Base-by-base conservation (phyloP, 768 basidiomycete genomes). In the Suillus sp. region DNA sequence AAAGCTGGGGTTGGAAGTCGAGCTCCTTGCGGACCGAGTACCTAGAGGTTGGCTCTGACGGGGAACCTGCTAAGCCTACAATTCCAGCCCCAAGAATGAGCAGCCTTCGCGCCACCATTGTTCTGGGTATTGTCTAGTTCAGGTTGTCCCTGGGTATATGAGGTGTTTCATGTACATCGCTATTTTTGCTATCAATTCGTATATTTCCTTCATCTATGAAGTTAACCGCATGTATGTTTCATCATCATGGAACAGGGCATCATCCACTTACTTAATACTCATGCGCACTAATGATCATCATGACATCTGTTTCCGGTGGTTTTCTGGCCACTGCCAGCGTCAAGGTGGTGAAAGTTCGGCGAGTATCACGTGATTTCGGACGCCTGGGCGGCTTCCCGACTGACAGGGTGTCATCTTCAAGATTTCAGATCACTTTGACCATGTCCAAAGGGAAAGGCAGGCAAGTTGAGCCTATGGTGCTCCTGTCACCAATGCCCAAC, bases 1-100 rank as follows among this genome's bases (percentile, higher is more conserved):
- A 95, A 80, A 93, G 91, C 66, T 96, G 94, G 95, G 95, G 95
- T 0, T 96, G 95, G 95, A 95, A 94, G 78, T 83, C 82, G 60
- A 82, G 81, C 63, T 83, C 83, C 22, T 71, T 88, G 57, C 72
- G 81, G 18, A 81, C 79, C 22, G 84, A 86, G 62, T 80, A 83
- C 68, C 70, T 79, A 64, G 70, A 85, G 57, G 75, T 76, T 18
- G 71, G 74, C 40, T 72, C 79, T 18, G 71, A 74, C 63, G 67
- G 71, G 20, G 65, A 71, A n/a, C 67, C 68, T 30, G 65, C 74
- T 59, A 79, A 79, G 67, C 64, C 70, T 9, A 67, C 68, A 11
- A 65, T 67, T 14, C 75, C 75, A 63, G 74, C 74, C 1, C 69
- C 72, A 18, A 75, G 62, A 62, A 79, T 87, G 65, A 79, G 85